Evolutionary conservation across 352 stramenopile genomes (phyloP), one percentile per base, ranked within the genome.

Genomic region (Phytophthora pinifolia): DNA sequence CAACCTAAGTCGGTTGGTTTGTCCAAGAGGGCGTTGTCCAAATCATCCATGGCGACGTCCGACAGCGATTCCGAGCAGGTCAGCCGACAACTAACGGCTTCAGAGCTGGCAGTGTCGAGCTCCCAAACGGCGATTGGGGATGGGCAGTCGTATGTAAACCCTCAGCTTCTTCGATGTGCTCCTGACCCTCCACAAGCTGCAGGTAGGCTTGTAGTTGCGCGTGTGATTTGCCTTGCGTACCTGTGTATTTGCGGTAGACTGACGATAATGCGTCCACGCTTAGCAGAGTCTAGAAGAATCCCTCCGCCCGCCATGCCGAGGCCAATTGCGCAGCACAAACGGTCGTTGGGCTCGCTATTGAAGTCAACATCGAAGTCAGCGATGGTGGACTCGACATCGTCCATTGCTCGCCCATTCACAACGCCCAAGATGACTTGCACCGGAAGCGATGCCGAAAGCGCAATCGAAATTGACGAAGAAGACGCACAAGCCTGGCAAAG

Each of bases 121-220:
- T 70, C 51, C 32, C 64, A 67, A 48, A 67, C 65, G 9, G 75
- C 69, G 15, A 94, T 94, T 45, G 84, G 81, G 12, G 84, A 89
- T 59, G 84, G 84, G 0, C 84, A 94, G 52, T 89, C 82, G 1
- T 94, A 92, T 45, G 77, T 94, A 15, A 81, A 92, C 34, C 83
- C 83, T 15, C 59, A 77, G 10, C 61, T 92, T 14, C 74, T 92
- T 53, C 73, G 59, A 1, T 66, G 69, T 9, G 25, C 48, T 33
- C 33, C 49, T 27, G 35, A 30, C 6, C 46, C 31, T 17, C 13
- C 43, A 9, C 42, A 68, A 9, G 33, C 39, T 17, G 31, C 52
- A 48, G 65, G 70, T 82, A 51, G 31, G 41, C 36, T 27, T 55
- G 15, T 44, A 6, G 22, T 27, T 27, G 22, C 22, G 22, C 4